phyloP scores from a whole-genome alignment of 768 basidiomycete genomes.

The Roridomyces roridus region DNA sequence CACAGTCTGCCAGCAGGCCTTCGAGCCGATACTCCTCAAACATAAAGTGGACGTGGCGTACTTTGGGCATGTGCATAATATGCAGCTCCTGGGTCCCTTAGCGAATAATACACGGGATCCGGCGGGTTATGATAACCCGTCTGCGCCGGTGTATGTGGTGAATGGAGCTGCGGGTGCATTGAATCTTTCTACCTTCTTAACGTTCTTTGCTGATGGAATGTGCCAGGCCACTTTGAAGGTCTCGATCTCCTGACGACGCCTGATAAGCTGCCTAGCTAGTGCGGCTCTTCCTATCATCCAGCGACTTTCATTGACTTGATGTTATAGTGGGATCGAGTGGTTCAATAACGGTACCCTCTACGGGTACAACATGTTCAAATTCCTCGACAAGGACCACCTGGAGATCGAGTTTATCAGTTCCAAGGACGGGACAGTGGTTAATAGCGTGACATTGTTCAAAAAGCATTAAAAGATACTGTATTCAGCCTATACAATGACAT shows the following conservation, averaged over 20 bases:
- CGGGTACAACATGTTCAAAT: slow-evolving; percentile 10
- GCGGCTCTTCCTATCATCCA: slow-evolving; percentile 4
- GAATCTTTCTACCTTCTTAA: slow-evolving; percentile 1
- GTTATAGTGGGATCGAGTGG: slow-evolving; percentile 10
- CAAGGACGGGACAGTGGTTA: slow-evolving; percentile 6
- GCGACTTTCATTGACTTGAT: slow-evolving; percentile 1
- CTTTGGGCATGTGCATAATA: slow-evolving; percentile 13
- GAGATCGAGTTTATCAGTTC: slow-evolving; percentile 10
- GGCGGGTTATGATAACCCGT: slow-evolving; percentile 5
- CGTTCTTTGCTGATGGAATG: not conserved
- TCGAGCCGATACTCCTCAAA: slow-evolving; percentile 11
- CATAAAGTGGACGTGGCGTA: slow-evolving; percentile 7
- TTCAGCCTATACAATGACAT: no score
- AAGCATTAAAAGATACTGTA: slow-evolving; percentile 9
- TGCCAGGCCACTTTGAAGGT: slow-evolving; percentile 10
- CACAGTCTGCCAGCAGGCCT: slow-evolving; percentile 3
- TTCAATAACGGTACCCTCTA: slow-evolving; percentile 11
- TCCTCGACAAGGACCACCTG: slow-evolving; percentile 7
- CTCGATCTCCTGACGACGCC: slow-evolving; percentile 11
- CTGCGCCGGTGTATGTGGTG: slow-evolving; percentile 7
- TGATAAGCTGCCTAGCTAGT: slow-evolving; percentile 6
- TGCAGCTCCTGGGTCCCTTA: slow-evolving; percentile 5
- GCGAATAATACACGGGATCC: slow-evolving; percentile 4
- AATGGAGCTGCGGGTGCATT: slow-evolving; percentile 11
- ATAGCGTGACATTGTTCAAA: slow-evolving; percentile 7